Evolutionary conservation across 768 basidiomycete species (phyloP), one percentile per base, ranked within the genome.

Genomic region (Galerina marginata): DNA sequence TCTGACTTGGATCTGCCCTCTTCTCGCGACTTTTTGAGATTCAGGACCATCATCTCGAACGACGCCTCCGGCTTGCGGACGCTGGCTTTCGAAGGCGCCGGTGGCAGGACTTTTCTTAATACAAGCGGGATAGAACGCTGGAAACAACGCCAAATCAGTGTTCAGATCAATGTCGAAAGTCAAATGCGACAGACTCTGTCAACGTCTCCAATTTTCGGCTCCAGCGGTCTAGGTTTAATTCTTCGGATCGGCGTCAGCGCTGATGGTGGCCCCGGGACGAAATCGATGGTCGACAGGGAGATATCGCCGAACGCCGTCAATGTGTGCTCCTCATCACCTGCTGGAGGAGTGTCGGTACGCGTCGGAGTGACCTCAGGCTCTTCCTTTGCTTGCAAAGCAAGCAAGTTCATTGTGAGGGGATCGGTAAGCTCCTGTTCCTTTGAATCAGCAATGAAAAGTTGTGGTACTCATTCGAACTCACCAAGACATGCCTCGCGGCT

Each of bases 261-360:
- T 1, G 69, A 65, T 12, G 69, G 66, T 33, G 70, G 65, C 14
- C 76, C 71, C 0, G 76, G 77, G 4, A 80, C 60, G 33, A 75
- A 75, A 26, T 75, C 70, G 25, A 72, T 63, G 45, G 79, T 76
- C 23, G 75, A 67, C 1, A 79, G 69, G 1, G 81, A 80, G 25
- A 83, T 77, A 25, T 84, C 80, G 7, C 84, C 82, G 42, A 73
- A 83, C 11, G 73, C 79, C 26, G 69, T 74, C 44, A 85, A 63
- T 0, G 75, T 78, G 62, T 83, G 65, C 15, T 73, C 75, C 9
- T 80, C 74, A 14, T 66, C 65, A 9, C 48, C 23, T 7, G 9
- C 16, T 46, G 26, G 23, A 16, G 40, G 53, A 6, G 44, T 46
- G 15, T 44, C 33, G 7, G 36, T 33, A 15, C 43, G 42, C 16